Evolutionary conservation across 2,329 filamentous ascomycete species (phyloP).

Genomic region (Diaporthe amygdali): DNA sequence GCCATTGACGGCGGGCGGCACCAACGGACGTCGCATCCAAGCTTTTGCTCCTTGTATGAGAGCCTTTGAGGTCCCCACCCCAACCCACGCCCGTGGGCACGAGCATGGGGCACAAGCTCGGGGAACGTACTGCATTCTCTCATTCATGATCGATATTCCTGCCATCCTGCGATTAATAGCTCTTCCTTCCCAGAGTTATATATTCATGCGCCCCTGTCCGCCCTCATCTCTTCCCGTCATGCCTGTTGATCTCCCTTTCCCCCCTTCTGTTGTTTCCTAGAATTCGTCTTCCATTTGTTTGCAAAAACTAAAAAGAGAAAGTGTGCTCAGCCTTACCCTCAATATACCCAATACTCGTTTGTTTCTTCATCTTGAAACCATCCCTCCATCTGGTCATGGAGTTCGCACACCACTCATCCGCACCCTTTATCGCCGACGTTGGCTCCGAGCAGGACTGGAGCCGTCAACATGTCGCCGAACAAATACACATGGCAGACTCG

Average conservation of each 20-base stretch:
- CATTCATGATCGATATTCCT: not conserved
- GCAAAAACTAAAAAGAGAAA: not conserved
- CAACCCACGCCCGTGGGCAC: not conserved
- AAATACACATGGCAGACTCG: conserved; percentile 5
- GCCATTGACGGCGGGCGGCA: conserved; percentile 13
- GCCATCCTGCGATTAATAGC: conserved; percentile 6
- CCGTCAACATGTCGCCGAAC: conserved; percentile 20
- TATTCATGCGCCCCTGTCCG: conserved; percentile 9
- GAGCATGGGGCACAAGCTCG: not conserved
- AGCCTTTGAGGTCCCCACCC: not conserved
- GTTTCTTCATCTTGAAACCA: not conserved
- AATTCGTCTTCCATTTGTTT: not conserved
- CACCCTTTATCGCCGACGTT: conserved; percentile 19
- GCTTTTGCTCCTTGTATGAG: conserved; percentile 9
- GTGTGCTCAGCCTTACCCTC: not conserved
- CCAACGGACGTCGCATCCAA: conserved; percentile 17
- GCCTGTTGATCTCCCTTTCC: not conserved
- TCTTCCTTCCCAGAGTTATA: not conserved
- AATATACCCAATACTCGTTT: not conserved
- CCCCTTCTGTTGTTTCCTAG: not conserved
- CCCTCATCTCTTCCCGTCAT: not conserved
- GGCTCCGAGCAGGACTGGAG: conserved; percentile 22
- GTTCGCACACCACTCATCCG: conserved; percentile 16
- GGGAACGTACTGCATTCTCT: not conserved
- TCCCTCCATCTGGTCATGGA: conserved; percentile 20